Percentiles rank a stretch among this genome's conserved stretches.
Evolutionary conservation across 768 basidiomycete species (phyloP).

Genomic region (Pleurotus tuber-regium): DNA sequence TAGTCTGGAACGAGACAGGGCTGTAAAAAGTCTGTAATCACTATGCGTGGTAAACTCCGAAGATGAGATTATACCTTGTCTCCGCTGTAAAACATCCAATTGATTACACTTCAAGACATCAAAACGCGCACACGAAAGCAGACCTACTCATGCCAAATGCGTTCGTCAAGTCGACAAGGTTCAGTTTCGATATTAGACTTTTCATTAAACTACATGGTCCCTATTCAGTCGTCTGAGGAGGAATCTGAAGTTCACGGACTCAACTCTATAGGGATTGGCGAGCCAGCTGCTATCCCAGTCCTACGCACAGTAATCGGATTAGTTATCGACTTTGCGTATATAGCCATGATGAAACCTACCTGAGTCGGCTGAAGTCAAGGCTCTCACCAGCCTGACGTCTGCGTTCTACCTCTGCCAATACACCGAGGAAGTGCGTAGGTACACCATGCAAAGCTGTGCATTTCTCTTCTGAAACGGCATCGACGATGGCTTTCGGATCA

Average conservation of each 20-base stretch:
- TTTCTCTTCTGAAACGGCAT: slow-evolving; percentile 62
- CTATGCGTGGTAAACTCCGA: neutral
- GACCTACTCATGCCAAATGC: slow-evolving; percentile 87
- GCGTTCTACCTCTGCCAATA: slow-evolving; percentile 64
- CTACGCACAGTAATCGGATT: slow-evolving; percentile 30
- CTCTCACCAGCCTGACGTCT: slow-evolving; percentile 42
- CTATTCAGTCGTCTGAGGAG: neutral
- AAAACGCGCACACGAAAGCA: neutral
- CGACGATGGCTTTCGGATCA: slow-evolving; percentile 64
- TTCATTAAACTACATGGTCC: slow-evolving; percentile 46
- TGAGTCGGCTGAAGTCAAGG: slow-evolving; percentile 48
- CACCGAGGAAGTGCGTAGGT: slow-evolving; percentile 80
- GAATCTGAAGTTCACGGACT: neutral
- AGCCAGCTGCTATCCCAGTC: slow-evolving; percentile 82
- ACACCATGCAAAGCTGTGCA: slow-evolving; percentile 85
- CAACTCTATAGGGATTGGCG: slow-evolving; percentile 73
- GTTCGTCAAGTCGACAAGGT: slow-evolving; percentile 68
- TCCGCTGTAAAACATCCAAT: slow-evolving; percentile 48
- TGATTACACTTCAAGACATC: neutral
- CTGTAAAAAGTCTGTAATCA: slow-evolving; percentile 30
- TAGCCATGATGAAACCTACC: slow-evolving; percentile 38
- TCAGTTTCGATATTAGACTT: slow-evolving; percentile 61
- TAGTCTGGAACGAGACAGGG: slow-evolving; percentile 83
- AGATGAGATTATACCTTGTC: slow-evolving; percentile 48
- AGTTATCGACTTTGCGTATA: neutral